Evolutionary conservation across 768 basidiomycete genomes (phyloP), one percentile per base, ranked within the genome.

Genomic region (Podaxis sp.): DNA sequence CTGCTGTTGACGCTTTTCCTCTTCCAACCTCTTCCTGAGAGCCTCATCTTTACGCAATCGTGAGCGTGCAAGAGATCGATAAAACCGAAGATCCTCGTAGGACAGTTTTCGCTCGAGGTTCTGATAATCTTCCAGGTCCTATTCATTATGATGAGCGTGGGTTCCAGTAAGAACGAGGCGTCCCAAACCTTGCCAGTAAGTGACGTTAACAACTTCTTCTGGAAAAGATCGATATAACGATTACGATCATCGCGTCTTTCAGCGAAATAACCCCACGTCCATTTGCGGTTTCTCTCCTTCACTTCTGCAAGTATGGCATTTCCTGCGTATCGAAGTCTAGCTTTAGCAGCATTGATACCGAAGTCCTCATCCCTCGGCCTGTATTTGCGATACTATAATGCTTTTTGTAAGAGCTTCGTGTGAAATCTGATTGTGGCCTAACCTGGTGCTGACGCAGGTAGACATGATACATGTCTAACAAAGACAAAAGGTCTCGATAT

Each of bases 21-120:
- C 87, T 69, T 92, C 90, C 58, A 93, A 82, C 44, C 83, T 74
- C 69, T 87, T 87, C 67, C 84, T 83, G 38, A 89, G 77, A 2
- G 87, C 91, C 22, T 86, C 80, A 68, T 99, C 95, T 72, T 98
- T 95, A 68, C 89, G 87, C 15, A 96, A 80, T 66, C 87, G 87
- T 2, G 94, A 94, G 28, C 93, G 88, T 0, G 95, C 93, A 64
- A 99, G 93, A 3, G 95, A 98, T 36, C 97, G 87, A 77, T 99
- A 99, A 76, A 98, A 97, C 3, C 96, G 89, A 56, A 99, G 88
- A 69, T 99, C 97, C 73, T 96, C 94, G 67, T 98, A 99, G 0
- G 88, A 83, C 30, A 99, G 81, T 72, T 93, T 94, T 66, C 73
- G 78, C 73, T 99, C 97, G 60, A 99, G 76, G 0, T 75, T 78